Percentiles rank a stretch among this genome's conserved stretches.
phyloP scores from a whole-genome alignment of 768 basidiomycete genomes.

The Lenzites betulinus region DNA sequence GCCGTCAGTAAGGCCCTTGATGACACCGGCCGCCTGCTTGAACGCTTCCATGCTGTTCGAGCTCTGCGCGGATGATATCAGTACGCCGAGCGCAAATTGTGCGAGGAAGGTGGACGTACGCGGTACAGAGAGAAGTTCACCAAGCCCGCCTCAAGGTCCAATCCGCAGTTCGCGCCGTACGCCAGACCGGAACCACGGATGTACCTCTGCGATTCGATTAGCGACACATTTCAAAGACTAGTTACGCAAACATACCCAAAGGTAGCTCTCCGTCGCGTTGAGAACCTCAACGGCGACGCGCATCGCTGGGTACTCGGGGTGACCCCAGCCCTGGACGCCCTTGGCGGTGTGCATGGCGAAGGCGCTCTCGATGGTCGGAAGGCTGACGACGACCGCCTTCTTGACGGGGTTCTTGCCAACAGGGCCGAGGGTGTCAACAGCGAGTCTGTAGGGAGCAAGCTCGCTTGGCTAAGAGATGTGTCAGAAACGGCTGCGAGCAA shows the following conservation, averaged over 20 bases:
- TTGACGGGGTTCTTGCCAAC: conserved; percentile 72
- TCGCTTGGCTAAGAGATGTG: conserved; percentile 44
- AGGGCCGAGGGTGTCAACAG: conserved; percentile 68
- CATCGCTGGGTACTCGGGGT: conserved; percentile 84
- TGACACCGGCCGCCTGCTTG: conserved; percentile 74
- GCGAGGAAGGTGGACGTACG: conserved; percentile 42
- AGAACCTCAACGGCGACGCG: conserved; percentile 84
- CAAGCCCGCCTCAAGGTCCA: conserved; percentile 79
- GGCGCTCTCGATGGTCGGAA: conserved; percentile 94
- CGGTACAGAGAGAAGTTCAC: conserved; percentile 79
- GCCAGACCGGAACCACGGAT: conserved; percentile 95
- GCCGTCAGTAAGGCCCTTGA: conserved; percentile 80
- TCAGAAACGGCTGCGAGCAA: not conserved
- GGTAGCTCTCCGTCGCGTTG: conserved; percentile 91
- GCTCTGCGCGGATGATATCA: conserved; percentile 49
- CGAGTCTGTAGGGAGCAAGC: conserved; percentile 66
- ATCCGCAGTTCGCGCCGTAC: conserved; percentile 79
- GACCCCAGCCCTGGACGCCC: conserved; percentile 75
- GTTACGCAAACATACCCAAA: conserved; percentile 64
- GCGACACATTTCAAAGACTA: not conserved
- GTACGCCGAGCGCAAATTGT: not conserved
- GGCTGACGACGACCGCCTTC: conserved; percentile 82
- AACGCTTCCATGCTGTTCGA: conserved; percentile 81
- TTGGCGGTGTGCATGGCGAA: conserved; percentile 79
- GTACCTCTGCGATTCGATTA: conserved; percentile 53